Conservation (phyloP, 169 alveolate species). For the Plasmodium fragile region DNA sequence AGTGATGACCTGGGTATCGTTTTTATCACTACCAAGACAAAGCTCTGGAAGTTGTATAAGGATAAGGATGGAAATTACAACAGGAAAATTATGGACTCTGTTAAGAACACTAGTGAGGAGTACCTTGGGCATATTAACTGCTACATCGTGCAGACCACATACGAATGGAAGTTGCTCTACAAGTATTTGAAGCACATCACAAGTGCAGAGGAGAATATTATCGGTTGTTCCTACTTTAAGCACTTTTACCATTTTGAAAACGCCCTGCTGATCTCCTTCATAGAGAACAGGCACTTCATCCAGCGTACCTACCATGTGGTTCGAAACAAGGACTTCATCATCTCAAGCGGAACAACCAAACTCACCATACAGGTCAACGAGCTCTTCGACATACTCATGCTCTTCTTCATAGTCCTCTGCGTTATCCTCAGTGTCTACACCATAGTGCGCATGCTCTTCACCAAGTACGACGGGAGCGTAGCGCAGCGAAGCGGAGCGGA, state of each 20-base stretch:
- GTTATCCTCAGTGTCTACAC: not conserved
- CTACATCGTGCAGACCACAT: conserved; percentile 1
- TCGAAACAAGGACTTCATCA: conserved; percentile 4
- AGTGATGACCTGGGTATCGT: conserved; percentile 5
- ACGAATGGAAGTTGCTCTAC: conserved; percentile 16
- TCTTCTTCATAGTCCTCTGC: conserved; percentile 1
- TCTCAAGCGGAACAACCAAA: conserved; percentile 23
- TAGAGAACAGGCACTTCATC: conserved; percentile 32
- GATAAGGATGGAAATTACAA: conserved; percentile 2
- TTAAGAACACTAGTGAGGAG: conserved; percentile 3
- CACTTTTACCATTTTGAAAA: conserved; percentile 16
- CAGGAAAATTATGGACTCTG: conserved; percentile 29
- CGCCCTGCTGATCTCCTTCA: conserved; percentile 7
- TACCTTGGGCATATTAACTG: conserved; percentile 51
- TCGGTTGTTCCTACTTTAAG: conserved; percentile 59
- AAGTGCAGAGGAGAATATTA: not conserved
- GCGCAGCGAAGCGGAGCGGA: not conserved
- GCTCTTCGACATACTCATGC: conserved; percentile 9
- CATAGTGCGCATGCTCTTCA: not conserved
- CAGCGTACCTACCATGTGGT: conserved; percentile 51
- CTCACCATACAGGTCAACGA: conserved; percentile 30
- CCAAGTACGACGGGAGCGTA: conserved; percentile 13
- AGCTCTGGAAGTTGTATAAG: conserved; percentile 21
- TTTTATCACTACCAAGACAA: conserved; percentile 23
- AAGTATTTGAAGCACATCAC: conserved; percentile 9